phyloP scores from a whole-genome alignment of 139 green algal species.

The Asterochloris erici region DNA sequence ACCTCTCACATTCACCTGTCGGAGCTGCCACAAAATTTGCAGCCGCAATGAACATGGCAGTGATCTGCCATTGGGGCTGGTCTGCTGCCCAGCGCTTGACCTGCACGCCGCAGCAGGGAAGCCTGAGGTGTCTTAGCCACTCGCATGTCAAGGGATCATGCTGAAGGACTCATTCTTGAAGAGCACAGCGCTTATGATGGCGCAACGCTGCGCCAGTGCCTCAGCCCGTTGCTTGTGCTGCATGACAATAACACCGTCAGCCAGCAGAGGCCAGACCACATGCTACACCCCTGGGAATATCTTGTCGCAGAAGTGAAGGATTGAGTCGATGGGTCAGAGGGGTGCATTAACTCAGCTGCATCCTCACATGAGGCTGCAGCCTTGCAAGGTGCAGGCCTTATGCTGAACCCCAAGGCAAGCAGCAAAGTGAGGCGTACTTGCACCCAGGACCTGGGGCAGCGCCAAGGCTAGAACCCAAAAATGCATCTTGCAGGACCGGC shows the following conservation, averaged over 20 bases:
- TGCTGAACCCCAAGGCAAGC: too few relatives aligned
- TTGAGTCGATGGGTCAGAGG: too few relatives aligned
- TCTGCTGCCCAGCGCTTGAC: conserved; percentile 28
- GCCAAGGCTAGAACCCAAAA: too few relatives aligned
- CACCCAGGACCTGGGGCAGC: too few relatives aligned
- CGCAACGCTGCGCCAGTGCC: neutral
- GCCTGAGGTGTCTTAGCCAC: neutral
- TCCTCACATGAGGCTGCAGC: too few relatives aligned
- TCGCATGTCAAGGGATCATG: neutral
- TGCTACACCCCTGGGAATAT: neutral
- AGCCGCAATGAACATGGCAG: conserved; percentile 36
- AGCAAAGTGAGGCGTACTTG: too few relatives aligned
- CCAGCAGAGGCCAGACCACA: neutral
- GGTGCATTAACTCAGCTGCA: too few relatives aligned
- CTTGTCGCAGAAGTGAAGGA: too few relatives aligned
- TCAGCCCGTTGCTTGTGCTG: neutral
- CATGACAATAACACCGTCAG: neutral
- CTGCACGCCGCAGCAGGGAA: neutral
- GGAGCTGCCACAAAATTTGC: conserved; percentile 47
- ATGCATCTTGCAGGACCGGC: too few relatives aligned
- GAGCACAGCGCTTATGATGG: neutral
- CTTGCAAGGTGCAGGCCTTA: too few relatives aligned
- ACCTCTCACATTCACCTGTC: conserved; percentile 14
- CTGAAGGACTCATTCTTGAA: neutral
- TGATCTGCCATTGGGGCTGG: conserved; percentile 43